Evolutionary conservation across 768 basidiomycete genomes (phyloP), one percentile per base, ranked within the genome.

Genomic region (Rhodotorula sphaerocarpa): DNA sequence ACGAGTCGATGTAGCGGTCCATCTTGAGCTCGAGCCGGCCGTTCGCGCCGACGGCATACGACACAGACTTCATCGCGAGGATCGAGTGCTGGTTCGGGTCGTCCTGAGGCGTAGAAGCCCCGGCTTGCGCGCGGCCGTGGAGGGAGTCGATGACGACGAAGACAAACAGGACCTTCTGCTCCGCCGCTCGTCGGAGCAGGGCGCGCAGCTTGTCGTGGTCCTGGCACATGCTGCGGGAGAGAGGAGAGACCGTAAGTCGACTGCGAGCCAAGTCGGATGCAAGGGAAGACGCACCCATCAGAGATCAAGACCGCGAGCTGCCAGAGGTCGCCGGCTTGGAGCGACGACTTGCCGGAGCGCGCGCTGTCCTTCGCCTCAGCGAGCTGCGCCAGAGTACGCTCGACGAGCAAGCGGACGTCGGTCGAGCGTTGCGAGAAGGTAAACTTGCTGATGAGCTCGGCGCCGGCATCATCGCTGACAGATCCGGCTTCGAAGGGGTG

Each of bases 241-340:
- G 43, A 11, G 43, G 7, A n/a, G 43, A 44, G 20, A 44, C 20
- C 7, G 10, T 7, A 7, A 18, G 23, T 18, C 43, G 21, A 23
- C 21, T n/a, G 43, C 23, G 16, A 11, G 43, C 10, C 21, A 18
- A n/a, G 36, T 39, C 36, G 36, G 21, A 18, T 18, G 7, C 23
- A 20, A 44, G 21, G 12, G 12, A 44, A 44, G 21, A 44, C 43
- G 43, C 43, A 44, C 43, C 95, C 95, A 71, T 99, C 95, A 21
- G 91, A 96, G 64, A 99, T 90, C 79, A 99, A 95, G 77, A 97
- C 88, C 75, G 96, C 83, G 57, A 99, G 81, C 74, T 99, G 95
- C 95, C 95, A 97, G 28, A 99, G 79, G 66, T 97, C 91, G 23
- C 82, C 81, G 10, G 86, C 81, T 7, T 84, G 81, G 25, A 71